Base-by-base conservation (phyloP, 768 basidiomycete genomes). In the Krasilnikovozyma curviuscula region DNA sequence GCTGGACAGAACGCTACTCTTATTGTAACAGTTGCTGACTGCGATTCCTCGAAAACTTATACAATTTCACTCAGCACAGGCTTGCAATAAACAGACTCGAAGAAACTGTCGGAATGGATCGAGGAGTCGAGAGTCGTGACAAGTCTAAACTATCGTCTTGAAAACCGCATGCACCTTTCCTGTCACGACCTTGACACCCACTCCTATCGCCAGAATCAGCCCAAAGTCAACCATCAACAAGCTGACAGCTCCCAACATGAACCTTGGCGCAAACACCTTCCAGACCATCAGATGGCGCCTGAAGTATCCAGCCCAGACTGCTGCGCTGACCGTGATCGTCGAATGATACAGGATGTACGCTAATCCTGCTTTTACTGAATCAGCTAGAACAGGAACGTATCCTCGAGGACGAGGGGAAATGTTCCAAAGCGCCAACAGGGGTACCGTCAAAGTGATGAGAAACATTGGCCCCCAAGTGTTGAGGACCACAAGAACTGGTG, bases 261-360 rank as follows among this genome's bases (percentile, higher is more conserved):
- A 93, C 53, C 91, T 67, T 53, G 93, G 93, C 31, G 89, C 91
- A 58, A 95, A 98, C 3, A 97, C 79, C 66, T 97, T 95, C 93
- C 93, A 98, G 21, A 95, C 88, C 88, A 93, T 93, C 54, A 93
- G 63, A 61, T 95, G 88, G 38, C 86, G 63, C 54, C 86, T 65
- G 30, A 60, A 46, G 44, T 50, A 50, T n/a, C 56, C 57, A 2
- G 60, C 56, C 29, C 57, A 61, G 23, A 30, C 24, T 25, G 40
- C 46, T 19, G 50, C 48, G 40, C 40, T 27, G 28, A 47, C 32
- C 21, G 46, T 34, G 12, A 52, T 34, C 3, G 40, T 25, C 18
- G 44, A 24, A 19, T 52, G 50, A 19, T 33, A 52, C 23, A 52
- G 40, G 13, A 27, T 34, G 33, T 42, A 52, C n/a, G 45, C 50